Conservation (phyloP, 2,329 filamentous ascomycete genomes). For the Leptodontidium sp. region DNA sequence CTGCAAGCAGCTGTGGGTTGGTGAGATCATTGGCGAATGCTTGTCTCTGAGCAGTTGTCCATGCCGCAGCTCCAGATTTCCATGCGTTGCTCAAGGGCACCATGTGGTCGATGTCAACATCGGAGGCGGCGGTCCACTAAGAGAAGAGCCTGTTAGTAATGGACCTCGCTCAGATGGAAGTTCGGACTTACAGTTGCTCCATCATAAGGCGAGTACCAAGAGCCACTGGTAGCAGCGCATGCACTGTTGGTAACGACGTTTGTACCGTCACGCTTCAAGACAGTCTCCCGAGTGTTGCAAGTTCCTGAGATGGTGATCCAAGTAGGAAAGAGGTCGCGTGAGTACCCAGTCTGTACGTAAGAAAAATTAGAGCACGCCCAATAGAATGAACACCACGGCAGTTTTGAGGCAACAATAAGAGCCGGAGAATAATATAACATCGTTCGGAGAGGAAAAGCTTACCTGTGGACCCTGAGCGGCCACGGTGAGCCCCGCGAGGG, state of each 20-base stretch:
- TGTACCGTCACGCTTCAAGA: slow-evolving; percentile 77
- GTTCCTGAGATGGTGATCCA: slow-evolving; percentile 64
- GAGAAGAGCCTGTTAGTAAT: neutral
- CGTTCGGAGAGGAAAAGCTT: slow-evolving; percentile 8
- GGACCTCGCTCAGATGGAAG: neutral
- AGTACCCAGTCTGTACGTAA: slow-evolving; percentile 59
- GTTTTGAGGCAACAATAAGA: neutral
- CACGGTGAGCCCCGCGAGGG: slow-evolving; percentile 67
- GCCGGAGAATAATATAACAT: neutral
- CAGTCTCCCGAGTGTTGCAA: slow-evolving; percentile 78
- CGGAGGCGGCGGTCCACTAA: slow-evolving; percentile 68
- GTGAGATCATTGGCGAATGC: slow-evolving; percentile 80
- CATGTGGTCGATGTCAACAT: slow-evolving; percentile 85
- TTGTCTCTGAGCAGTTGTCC: slow-evolving; percentile 73
- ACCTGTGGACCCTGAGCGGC: slow-evolving; percentile 56
- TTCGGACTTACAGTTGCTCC: slow-evolving; percentile 57
- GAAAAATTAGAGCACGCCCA: neutral
- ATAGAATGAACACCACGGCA: neutral
- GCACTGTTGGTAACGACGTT: slow-evolving; percentile 64
- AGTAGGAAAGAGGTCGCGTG: slow-evolving; percentile 52
- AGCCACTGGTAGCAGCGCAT: slow-evolving; percentile 71
- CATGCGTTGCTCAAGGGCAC: slow-evolving; percentile 84
- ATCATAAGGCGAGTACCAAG: slow-evolving; percentile 78
- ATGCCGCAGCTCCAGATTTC: slow-evolving; percentile 77
- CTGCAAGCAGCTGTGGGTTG: slow-evolving; percentile 79